Base-by-base conservation (phyloP, 257 asterid genomes). In the Thymus mandschuricus region DNA sequence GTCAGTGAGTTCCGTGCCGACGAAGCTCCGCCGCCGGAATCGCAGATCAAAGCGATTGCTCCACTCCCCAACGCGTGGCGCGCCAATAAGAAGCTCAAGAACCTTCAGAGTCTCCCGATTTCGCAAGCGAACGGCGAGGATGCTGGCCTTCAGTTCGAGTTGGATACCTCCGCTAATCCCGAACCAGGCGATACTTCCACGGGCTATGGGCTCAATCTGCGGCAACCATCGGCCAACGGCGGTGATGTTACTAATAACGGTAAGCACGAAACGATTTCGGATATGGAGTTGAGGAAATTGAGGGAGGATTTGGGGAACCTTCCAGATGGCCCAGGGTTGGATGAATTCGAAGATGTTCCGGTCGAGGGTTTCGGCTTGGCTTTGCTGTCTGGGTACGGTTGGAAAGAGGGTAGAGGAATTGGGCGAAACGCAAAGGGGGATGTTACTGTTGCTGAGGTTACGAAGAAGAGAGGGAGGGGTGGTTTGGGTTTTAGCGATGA, bases 371-470 rank as follows among this genome's bases (percentile, higher is more conserved):
- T 84, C 71, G 96, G 86, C 1, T 81, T 82, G 1, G 96, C 98
- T 1, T 64, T 90, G 77, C 69, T 92, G 46, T 77, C 82, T 21
- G 98, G 97, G 11, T 86, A 90, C 56, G 98, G 98, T 6, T 92
- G 98, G 98, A 71, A 79, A 34, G 97, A 88, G 72, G 97, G 96
- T 40, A 78, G 66, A 52, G 98, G 98, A 8, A 80, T 92, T 13
- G 98, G 98, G 21, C 82, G 84, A 49, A 83, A 88, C 49, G 85
- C 86, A 1, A 88, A 84, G 51, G 88, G 86, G 81, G 97, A 90
- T 75, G 87, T 85, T 52, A 83, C 75, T 15, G 56, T 84, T 29
- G 62, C 70, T 11, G 94, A 86, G 81, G 83, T 71, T 45, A 79
- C 46, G 13, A 86, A 61, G 75, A 88, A 89, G 80, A 50, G 79